Evolutionary conservation across 768 basidiomycete species (phyloP), one percentile per base, ranked within the genome.

Genomic region (Asterophora parasitica): DNA sequence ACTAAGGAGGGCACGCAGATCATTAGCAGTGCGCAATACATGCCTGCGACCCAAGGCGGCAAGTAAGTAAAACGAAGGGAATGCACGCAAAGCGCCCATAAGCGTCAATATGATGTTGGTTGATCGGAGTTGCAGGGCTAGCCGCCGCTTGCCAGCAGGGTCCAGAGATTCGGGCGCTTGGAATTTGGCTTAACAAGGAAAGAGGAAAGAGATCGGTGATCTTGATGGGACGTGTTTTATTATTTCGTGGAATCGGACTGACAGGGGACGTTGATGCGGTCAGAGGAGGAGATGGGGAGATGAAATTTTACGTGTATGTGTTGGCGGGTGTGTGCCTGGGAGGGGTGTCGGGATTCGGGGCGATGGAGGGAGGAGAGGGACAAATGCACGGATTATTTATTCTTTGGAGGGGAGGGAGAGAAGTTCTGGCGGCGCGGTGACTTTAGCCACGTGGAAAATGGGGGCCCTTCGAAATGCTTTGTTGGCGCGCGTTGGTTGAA

Each of bases 121-220:
- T 55, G 54, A 55, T 55, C 54, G 54, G 54, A 55, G 32, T 46
- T 49, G 19, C 35, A 35, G 32, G 20, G 46, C 48, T 44, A 47
- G 44, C 41, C 48, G 48, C 50, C 54, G 50, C 49, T 45, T 48
- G 38, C 15, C 38, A n/a, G n/a, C n/a, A n/a, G n/a, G n/a, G n/a
- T n/a, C n/a, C n/a, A 20, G 35, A 16, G 13, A 17, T 15, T 11
- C n/a, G 32, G 38, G 34, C 39, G 50, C 51, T 55, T 50, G 38
- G 50, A 55, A 50, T 52, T 52, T 39, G 31, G 44, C 52, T 49
- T 43, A 27, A 54, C 17, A 26, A 34, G 46, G 13, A 46, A 47
- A 38, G 46, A 38, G n/a, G n/a, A n/a, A n/a, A n/a, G n/a, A n/a
- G n/a, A n/a, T n/a, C n/a, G n/a, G n/a, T n/a, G n/a, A n/a, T n/a